A percentile compares a stretch with the other conserved stretches of the same genome.
These are phyloP conservation scores for Aspergillus hortae DNA, from an alignment of 2,329 filamentous ascomycete genomes.

Conservation along the genomic window DNA sequence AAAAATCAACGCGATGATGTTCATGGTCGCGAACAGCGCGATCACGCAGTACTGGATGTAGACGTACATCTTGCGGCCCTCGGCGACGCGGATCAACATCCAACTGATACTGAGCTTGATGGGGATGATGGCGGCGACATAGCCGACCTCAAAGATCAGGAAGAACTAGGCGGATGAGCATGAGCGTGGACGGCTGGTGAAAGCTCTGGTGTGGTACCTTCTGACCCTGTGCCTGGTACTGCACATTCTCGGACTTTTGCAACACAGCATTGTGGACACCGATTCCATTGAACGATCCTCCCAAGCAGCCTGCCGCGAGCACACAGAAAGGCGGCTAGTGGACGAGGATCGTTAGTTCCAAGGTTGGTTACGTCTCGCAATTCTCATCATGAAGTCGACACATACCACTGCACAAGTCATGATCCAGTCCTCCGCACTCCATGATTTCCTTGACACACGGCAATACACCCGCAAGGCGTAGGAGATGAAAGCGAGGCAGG, in stretches of 20 bases:
- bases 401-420: conserved; percentile 21
- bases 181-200: background rate
- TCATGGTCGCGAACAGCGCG: conserved; percentile 17
- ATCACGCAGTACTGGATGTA: conserved; percentile 20
- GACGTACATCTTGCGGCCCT: conserved; percentile 19
- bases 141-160: conserved; percentile 25
- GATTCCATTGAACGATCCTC: conserved; percentile 24
- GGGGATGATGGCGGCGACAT: conserved; percentile 23
- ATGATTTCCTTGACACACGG: conserved; percentile 16
- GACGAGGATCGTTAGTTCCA: background rate
- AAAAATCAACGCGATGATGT: conserved; percentile 21
- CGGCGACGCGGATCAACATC: conserved; percentile 23
- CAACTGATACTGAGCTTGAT: conserved; percentile 26
- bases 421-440: conserved; percentile 22
- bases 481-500: conserved; percentile 14
- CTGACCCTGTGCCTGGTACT: conserved; percentile 15
- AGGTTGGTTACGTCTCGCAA: background rate
- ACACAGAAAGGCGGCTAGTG: conserved; percentile 17
- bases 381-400: background rate
- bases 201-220: conserved; percentile 10
- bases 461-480: conserved; percentile 18
- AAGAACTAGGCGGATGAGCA: conserved; percentile 15
- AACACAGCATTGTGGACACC: conserved; percentile 13
- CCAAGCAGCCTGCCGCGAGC: conserved; percentile 16
- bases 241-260: conserved; percentile 13